Conservation (phyloP, 495 filamentous ascomycete genomes). For the Recurvomyces mirabilis region DNA sequence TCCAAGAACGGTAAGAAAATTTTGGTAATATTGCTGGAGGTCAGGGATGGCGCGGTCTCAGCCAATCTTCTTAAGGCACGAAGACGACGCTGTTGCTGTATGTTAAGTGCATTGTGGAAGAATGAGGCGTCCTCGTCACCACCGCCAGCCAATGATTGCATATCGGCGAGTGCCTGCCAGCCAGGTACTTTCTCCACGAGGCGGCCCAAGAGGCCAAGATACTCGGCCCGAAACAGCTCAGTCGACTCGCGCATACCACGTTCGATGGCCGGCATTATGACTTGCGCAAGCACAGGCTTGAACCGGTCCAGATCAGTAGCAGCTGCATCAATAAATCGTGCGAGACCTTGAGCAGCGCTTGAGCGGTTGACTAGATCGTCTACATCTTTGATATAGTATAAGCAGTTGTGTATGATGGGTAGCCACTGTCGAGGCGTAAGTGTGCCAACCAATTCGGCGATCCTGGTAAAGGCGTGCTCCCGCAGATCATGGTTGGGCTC, state of each 20-base stretch:
- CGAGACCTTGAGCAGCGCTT: constrained; percentile 70
- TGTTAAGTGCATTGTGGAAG: constrained; percentile 84
- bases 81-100: constrained; percentile 78
- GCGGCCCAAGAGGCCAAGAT: constrained; percentile 63
- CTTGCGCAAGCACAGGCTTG: constrained; percentile 43
- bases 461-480: constrained; percentile 59
- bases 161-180: constrained; percentile 60
- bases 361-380: constrained; percentile 81
- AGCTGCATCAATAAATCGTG: constrained; percentile 62
- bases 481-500: constrained; percentile 80
- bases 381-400: constrained; percentile 74
- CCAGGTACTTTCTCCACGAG: constrained; percentile 58
- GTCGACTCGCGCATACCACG: constrained; percentile 61
- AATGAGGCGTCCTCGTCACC: constrained; percentile 85
- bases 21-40: constrained; percentile 65
- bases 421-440: constrained; percentile 73
- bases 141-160: constrained; percentile 58
- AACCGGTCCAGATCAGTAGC: constrained; percentile 32
- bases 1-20: constrained; percentile 88
- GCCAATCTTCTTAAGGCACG: constrained; percentile 71
- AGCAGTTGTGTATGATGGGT: constrained; percentile 81
- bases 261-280: constrained; percentile 66
- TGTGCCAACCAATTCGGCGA: constrained; percentile 46
- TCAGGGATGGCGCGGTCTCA: constrained; percentile 49
- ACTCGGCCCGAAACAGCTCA: constrained; percentile 74